Conservation (phyloP, 2,329 filamentous ascomycete genomes). For the Alternaria gansuensis region DNA sequence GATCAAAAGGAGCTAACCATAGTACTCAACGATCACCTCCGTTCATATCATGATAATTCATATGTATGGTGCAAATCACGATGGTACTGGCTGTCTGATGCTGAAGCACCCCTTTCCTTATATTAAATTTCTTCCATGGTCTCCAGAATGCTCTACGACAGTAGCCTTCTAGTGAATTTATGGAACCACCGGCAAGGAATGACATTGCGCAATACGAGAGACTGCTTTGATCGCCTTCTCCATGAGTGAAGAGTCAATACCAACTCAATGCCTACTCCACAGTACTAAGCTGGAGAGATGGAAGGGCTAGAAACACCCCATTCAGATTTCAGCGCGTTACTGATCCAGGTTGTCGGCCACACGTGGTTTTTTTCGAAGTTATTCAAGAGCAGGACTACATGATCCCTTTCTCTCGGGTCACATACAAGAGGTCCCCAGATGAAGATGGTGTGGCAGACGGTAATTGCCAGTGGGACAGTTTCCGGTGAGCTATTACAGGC, state of each 20-base stretch:
- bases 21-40: neutral
- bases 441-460: constrained; percentile 41
- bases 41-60: neutral
- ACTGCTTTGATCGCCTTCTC: neutral
- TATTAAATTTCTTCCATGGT: neutral
- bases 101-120: neutral
- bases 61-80: neutral
- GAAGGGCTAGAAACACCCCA: constrained; percentile 30
- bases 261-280: neutral
- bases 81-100: neutral
- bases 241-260: neutral
- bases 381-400: constrained; percentile 36
- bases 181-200: neutral
- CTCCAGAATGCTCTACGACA: neutral
- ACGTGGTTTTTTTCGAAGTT: constrained; percentile 36
- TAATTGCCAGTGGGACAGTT: constrained; percentile 36
- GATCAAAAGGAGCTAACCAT: neutral
- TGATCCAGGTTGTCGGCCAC: constrained; percentile 48
- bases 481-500: constrained; percentile 39
- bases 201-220: neutral
- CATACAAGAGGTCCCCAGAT: constrained; percentile 40
- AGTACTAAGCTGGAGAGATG: constrained; percentile 2
- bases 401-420: constrained; percentile 29
- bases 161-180: neutral
- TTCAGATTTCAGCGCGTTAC: constrained; percentile 37